Evolutionary conservation across 441 rosid genomes (phyloP).

Genomic region (Euphorbia schlechtendalii): DNA sequence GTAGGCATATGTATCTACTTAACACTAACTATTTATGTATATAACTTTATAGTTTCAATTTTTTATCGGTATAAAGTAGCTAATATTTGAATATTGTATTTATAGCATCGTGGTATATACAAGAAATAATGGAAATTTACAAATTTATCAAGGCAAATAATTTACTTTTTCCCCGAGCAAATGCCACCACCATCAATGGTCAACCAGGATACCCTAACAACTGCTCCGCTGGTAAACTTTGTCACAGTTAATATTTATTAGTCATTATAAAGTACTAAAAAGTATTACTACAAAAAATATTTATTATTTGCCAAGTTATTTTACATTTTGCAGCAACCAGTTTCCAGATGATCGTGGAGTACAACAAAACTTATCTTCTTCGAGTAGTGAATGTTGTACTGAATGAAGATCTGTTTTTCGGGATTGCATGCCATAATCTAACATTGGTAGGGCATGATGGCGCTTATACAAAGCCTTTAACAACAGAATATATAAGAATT

Average conservation of each 20-base stretch:
- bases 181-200: constrained; percentile 28
- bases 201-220: constrained; percentile 23
- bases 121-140: constrained; percentile 18
- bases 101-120: constrained; percentile 14
- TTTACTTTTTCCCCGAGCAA: neutral
- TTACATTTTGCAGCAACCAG: constrained; percentile 17
- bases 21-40: no score
- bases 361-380: constrained; percentile 44
- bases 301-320: neutral
- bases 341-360: constrained; percentile 18
- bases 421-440: constrained; percentile 37
- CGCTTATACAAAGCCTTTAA: constrained; percentile 39
- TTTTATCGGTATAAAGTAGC: no score
- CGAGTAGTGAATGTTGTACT: constrained; percentile 46
- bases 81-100: no score
- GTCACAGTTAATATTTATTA: neutral
- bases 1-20: no score
- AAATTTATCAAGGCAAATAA: constrained; percentile 15
- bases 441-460: constrained; percentile 47
- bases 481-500: constrained; percentile 32
- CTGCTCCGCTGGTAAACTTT: constrained; percentile 20
- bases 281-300: no score
- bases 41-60: no score
- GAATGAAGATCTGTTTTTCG: constrained; percentile 53
- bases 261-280: no score